Evolutionary conservation across 1,284 basidiomycete species (phyloP), one percentile per base, ranked within the genome.

Genomic region (Cerrena zonata): DNA sequence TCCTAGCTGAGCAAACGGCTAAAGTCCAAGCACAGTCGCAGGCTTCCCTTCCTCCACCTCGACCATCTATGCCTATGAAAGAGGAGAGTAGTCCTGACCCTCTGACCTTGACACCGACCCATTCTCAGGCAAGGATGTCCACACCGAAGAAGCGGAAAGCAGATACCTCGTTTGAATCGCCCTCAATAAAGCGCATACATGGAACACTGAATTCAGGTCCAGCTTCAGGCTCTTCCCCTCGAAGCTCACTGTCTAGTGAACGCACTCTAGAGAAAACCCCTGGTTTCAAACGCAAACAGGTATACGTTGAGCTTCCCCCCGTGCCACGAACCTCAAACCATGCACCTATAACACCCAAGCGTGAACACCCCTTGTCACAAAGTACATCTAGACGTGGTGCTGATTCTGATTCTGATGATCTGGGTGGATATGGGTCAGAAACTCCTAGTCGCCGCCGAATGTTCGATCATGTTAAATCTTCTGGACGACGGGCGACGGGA

Each of bases 231-330:
- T n/a, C 19, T 5, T 18, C 50, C 19, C 21, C 36, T 37, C 5
- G 44, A 5, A 40, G 19, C 51, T 19, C 23, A 7, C 44, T n/a
- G 10, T 45, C 50, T 21, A 50, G 39, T 15, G 10, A 47, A n/a
- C 43, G 34, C n/a, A 23, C 36, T 13, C n/a, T n/a, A n/a, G 19
- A 12, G 50, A 53, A 23, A 21, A 53, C 55, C 23, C 48, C 61
- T 18, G 47, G 52, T 2, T 50, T 61, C 19, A 56, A 51, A 24
- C 58, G 53, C 51, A 62, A 72, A 53, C 56, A 69, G 43, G 78
- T 80, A 7, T 86, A 81, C 62, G 78, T 89, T 36, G 74, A 77
- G 36, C 67, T 89, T 26, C 83, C 86, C 42, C 52, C 68, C 1
- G 52, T 67, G 3, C 30, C 66, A 71, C 5, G 74, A 69, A n/a